phyloP scores from a whole-genome alignment of 1,284 basidiomycete genomes.

The Ganoderma multipileum region DNA sequence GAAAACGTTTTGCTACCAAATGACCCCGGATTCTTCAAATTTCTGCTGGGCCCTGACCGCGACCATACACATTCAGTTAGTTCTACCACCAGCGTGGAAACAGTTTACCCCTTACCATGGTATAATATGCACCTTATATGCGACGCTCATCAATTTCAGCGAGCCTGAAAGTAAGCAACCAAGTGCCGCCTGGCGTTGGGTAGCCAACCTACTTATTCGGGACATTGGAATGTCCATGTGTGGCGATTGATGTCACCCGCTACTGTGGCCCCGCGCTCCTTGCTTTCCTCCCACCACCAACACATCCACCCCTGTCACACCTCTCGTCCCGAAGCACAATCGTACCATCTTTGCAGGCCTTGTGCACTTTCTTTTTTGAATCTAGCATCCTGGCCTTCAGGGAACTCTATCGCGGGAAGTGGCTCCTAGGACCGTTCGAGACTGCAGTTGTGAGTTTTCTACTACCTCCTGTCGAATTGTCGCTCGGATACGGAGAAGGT shows the following conservation, averaged over 20 bases:
- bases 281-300: not conserved
- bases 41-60: not conserved
- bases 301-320: not conserved
- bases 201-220: conserved; percentile 1
- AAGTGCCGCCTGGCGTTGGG: not conserved
- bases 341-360: not conserved
- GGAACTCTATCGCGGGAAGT: not conserved
- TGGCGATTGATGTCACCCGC: not conserved
- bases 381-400: not conserved
- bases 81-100: not conserved
- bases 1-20: not conserved
- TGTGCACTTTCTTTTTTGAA: not conserved
- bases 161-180: not conserved
- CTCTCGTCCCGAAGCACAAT: too few species aligned
- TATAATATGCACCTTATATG: not conserved
- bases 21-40: not conserved
- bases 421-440: not conserved
- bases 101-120: too few species aligned
- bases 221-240: not conserved
- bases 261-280: not conserved
- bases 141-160: not conserved
- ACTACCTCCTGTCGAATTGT: not conserved
- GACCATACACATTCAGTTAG: not conserved
- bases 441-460: not conserved
- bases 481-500: not conserved